Percentiles rank a stretch among this genome's conserved stretches.
These are phyloP conservation scores for Blastomyces gilchristii DNA, from an alignment of 2,329 filamentous ascomycete species.

Conservation along the genomic window DNA sequence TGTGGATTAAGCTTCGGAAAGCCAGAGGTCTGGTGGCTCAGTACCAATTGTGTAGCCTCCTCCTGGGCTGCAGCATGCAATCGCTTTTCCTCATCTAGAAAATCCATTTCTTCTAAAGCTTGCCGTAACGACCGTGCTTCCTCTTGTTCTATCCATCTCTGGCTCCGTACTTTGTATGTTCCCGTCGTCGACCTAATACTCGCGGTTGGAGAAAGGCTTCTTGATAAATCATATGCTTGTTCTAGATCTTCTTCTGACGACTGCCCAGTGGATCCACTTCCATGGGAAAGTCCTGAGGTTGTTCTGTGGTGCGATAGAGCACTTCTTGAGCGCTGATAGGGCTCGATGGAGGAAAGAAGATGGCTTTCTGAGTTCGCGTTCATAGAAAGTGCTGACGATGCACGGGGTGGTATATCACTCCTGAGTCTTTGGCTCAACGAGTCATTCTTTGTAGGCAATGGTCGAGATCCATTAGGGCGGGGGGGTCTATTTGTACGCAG, in stretches of 20 bases:
- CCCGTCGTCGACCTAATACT: slow-evolving; percentile 25
- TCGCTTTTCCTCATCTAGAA: slow-evolving; percentile 43
- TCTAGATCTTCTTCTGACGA: slow-evolving; percentile 30
- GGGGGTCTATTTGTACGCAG: slow-evolving; percentile 48
- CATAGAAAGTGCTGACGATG: slow-evolving; percentile 36
- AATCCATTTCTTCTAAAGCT: slow-evolving; percentile 49
- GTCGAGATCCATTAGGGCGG: slow-evolving; percentile 51
- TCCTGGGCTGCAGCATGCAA: slow-evolving; percentile 50
- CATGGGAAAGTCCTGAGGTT: slow-evolving; percentile 20
- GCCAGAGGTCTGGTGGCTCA: slow-evolving; percentile 49
- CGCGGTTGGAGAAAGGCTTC: slow-evolving; percentile 30
- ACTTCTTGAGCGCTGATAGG: slow-evolving; percentile 30
- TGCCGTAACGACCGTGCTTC: slow-evolving; percentile 47
- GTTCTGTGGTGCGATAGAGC: slow-evolving; percentile 33
- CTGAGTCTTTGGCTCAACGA: slow-evolving; percentile 19
- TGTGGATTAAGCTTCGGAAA: slow-evolving; percentile 41
- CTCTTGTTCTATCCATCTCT: slow-evolving; percentile 48
- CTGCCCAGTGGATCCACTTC: slow-evolving; percentile 24
- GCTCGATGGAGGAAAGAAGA: slow-evolving; percentile 17
- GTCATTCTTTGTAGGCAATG: slow-evolving; percentile 43
- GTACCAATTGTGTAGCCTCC: slow-evolving; percentile 55
- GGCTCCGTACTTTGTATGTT: slow-evolving; percentile 45
- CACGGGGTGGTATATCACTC: slow-evolving; percentile 30
- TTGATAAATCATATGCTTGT: slow-evolving; percentile 21
- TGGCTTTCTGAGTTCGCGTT: slow-evolving; percentile 19